Evolutionary conservation across 495 filamentous ascomycete genomes (phyloP).

Genomic region (Penicillium pulvis): DNA sequence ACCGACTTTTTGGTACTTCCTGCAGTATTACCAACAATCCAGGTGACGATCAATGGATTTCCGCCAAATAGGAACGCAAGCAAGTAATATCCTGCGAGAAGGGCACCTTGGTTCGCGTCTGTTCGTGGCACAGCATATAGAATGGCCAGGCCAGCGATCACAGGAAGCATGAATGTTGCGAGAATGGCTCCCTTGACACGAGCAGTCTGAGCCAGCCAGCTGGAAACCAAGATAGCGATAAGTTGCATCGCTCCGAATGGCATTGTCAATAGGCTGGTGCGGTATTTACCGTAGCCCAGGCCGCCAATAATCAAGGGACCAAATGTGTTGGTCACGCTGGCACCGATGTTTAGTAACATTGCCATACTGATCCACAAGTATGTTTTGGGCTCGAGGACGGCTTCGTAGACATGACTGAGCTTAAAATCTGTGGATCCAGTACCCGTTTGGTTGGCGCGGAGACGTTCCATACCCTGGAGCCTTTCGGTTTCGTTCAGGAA

Average conservation of each 20-base stretch:
- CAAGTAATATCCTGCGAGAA: constrained; percentile 63
- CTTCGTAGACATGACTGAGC: constrained; percentile 47
- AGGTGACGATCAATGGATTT: constrained; percentile 51
- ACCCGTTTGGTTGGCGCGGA: constrained; percentile 66
- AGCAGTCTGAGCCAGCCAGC: constrained; percentile 51
- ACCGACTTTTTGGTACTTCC: constrained; percentile 56
- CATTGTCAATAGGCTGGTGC: constrained; percentile 52
- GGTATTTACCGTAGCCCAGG: constrained; percentile 59
- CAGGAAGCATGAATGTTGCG: constrained; percentile 51
- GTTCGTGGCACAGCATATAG: constrained; percentile 54
- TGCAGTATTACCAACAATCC: constrained; percentile 54
- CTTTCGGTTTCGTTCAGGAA: constrained; percentile 63
- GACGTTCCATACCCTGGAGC: constrained; percentile 59
- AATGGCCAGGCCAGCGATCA: constrained; percentile 57
- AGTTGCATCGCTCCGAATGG: constrained; percentile 52
- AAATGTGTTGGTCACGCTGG: constrained; percentile 60
- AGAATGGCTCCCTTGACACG: constrained; percentile 54
- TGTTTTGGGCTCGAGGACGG: constrained; percentile 49
- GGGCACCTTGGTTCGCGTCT: constrained; percentile 35
- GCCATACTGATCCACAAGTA: constrained; percentile 54
- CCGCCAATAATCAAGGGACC: constrained; percentile 64
- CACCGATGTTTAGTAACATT: constrained; percentile 62
- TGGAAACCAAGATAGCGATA: constrained; percentile 42
- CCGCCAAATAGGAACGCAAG: constrained; percentile 61
- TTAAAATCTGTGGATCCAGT: constrained; percentile 50